Evolutionary conservation across 1,284 basidiomycete genomes (phyloP).

Genomic region (Melampsora medusae): DNA sequence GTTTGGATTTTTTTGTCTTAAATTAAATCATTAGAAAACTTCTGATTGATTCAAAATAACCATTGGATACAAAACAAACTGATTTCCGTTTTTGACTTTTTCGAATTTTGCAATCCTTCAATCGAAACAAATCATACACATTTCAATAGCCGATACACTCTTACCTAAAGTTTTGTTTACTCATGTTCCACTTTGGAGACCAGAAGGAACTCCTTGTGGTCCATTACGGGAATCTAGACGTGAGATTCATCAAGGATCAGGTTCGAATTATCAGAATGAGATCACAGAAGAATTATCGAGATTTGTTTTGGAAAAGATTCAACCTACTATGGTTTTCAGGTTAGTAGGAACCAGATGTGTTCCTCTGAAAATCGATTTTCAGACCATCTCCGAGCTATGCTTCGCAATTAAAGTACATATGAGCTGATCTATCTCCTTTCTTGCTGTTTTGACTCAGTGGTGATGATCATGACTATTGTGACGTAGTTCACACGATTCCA

Average conservation of each 20-base stretch:
- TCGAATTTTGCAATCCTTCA: no score
- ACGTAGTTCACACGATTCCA: slow-evolving; percentile 62
- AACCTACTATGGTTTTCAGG: slow-evolving; percentile 71
- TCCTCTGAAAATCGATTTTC: slow-evolving; percentile 19
- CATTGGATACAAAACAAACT: no score
- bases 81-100: no score
- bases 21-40: no score
- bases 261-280: slow-evolving; percentile 76
- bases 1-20: no score
- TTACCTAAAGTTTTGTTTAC: slow-evolving; percentile 68
- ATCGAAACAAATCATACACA: no score
- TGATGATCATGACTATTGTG: slow-evolving; percentile 85
- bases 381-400: slow-evolving; percentile 4
- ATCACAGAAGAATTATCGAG: slow-evolving; percentile 69
- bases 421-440: slow-evolving; percentile 16
- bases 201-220: slow-evolving; percentile 70
- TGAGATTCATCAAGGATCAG: slow-evolving; percentile 69
- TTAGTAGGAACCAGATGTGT: slow-evolving; percentile 53
- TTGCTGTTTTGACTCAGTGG: slow-evolving; percentile 60
- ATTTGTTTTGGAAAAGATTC: slow-evolving; percentile 67
- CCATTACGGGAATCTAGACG: slow-evolving; percentile 67
- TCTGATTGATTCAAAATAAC: no score
- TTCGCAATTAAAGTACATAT: slow-evolving; percentile 18
- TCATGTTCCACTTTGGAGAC: slow-evolving; percentile 76
- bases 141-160: slow-evolving; percentile 22